These are phyloP conservation scores for Suhomyces anneliseae DNA, from an alignment of 1,139 yeast species.

Conservation along the genomic window DNA sequence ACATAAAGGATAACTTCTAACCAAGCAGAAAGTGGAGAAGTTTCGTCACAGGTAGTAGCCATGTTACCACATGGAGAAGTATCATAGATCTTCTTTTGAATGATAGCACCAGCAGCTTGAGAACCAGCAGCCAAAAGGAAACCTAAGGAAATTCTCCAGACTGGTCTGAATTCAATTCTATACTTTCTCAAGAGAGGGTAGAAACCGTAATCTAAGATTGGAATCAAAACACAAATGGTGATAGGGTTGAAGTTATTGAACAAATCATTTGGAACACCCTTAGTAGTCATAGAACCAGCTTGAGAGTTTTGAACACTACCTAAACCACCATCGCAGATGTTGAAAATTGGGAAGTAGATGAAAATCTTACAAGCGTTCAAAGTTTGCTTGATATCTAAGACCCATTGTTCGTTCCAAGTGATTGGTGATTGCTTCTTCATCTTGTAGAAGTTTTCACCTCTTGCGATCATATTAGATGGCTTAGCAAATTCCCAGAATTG, in stretches of 20 bases:
- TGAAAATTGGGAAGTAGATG: constrained; percentile 60
- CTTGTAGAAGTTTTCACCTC: constrained; percentile 39
- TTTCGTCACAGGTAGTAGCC: constrained; percentile 46
- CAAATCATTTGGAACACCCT: constrained; percentile 73
- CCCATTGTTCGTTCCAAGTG: constrained; percentile 57
- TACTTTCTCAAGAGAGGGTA: constrained; percentile 60
- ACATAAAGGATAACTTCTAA: constrained; percentile 51
- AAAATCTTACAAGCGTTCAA: constrained; percentile 61
- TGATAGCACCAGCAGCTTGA: constrained; percentile 42
- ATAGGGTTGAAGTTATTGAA: constrained; percentile 68
- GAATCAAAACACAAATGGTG: constrained; percentile 63
- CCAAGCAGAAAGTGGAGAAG: constrained; percentile 60
- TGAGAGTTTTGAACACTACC: constrained; percentile 63
- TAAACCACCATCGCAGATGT: constrained; percentile 66
- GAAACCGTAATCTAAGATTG: constrained; percentile 55
- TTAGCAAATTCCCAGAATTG: constrained; percentile 57
- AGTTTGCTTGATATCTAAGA: constrained; percentile 59
- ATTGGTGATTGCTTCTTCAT: constrained; percentile 33
- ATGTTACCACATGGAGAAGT: constrained; percentile 42
- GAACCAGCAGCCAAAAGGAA: constrained; percentile 37
- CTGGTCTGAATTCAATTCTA: constrained; percentile 40
- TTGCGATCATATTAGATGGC: constrained; percentile 47
- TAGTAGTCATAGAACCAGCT: constrained; percentile 63
- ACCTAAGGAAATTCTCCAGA: constrained; percentile 37
- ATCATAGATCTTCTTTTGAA: constrained; percentile 35